Base-by-base conservation (phyloP, 2,329 filamentous ascomycete genomes). In the Eutypella sp. region DNA sequence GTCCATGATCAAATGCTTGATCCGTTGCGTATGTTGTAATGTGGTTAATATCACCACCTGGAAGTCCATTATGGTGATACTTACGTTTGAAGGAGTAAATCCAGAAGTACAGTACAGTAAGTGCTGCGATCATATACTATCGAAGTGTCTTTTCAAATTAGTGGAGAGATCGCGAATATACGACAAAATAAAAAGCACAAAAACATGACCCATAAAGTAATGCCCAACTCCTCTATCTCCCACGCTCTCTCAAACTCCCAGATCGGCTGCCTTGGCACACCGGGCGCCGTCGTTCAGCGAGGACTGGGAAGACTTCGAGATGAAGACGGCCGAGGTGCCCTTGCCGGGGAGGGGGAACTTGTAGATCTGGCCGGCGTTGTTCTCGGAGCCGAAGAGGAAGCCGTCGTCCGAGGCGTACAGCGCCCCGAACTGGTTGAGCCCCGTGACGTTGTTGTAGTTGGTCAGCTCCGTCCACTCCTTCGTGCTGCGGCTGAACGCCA, bases 381-480 rank as follows among this genome's bases (percentile, higher is more conserved):
- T 54, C 19, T 54, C 50, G 5, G 50, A 53, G 8, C 47, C 52
- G 24, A 47, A 54, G 7, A 54, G 13, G 0, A 46, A 48, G 4
- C 50, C 52, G 34, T 54, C 50, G 38, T 53, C 49, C 33, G 50
- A 49, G 5, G 41, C 52, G 36, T 54, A 54, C 18, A 47, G 37
- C 0, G 52, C 52, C 1, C 52, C 52, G 44, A 44, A 54, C 5
- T 44, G 37, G 19, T 46, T 27, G 7, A 6, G 13, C 2, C 45
- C 46, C 29, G 41, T 43, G 19, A 54, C 42, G 1, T 33, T 19
- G 7, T 44, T 46, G 22, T 46, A 51, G 18, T 36, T 16, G 15
- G 42, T 24, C 6, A 53, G 7, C 13, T 51, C 33, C 33, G 48
- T 36, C 42, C 50, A 54, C 2, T 9, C 38, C 41, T 51, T 47